These are phyloP conservation scores for Smittium culicis DNA, from an alignment of 371 early-diverging fungal species.

Conservation along the genomic window DNA sequence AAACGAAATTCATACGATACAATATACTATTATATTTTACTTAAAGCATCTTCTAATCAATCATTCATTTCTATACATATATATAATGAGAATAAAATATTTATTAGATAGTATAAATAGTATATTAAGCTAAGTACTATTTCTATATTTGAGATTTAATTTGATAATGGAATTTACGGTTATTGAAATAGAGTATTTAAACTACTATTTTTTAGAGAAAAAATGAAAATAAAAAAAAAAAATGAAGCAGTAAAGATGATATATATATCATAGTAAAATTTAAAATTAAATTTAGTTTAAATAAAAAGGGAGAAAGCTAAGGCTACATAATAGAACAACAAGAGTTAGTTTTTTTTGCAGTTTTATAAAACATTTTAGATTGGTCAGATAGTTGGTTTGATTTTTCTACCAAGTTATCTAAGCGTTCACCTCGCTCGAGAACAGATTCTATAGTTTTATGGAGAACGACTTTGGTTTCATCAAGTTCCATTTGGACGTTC, in stretches of 20 bases:
- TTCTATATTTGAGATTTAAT: not conserved
- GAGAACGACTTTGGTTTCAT: slow-evolving; percentile 93
- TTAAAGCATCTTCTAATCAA: too few species aligned
- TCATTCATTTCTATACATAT: too few species aligned
- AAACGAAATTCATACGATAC: too few species aligned
- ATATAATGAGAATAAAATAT: too few species aligned
- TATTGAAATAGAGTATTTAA: too few species aligned
- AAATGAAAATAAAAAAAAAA: too few species aligned
- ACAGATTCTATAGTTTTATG: slow-evolving; percentile 96
- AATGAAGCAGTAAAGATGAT: too few species aligned
- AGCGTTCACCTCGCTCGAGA: slow-evolving; percentile 89
- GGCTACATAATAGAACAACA: slow-evolving; percentile 61
- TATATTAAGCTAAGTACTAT: too few species aligned
- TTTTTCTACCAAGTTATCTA: slow-evolving; percentile 86
- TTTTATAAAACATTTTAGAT: slow-evolving; percentile 96
- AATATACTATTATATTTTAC: too few species aligned
- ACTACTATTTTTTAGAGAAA: too few species aligned
- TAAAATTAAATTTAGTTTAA: not conserved
- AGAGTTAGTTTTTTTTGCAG: slow-evolving; percentile 93
- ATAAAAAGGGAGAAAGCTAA: not conserved
- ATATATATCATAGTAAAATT: too few species aligned
- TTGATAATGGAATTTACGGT: not conserved
- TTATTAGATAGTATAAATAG: too few species aligned
- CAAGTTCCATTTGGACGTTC: slow-evolving; percentile 92
- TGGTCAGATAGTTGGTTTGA: slow-evolving; percentile 78